These are phyloP conservation scores for Vickermania spadyakhi DNA, from an alignment of 208 protist genomes.

Conservation along the genomic window DNA sequence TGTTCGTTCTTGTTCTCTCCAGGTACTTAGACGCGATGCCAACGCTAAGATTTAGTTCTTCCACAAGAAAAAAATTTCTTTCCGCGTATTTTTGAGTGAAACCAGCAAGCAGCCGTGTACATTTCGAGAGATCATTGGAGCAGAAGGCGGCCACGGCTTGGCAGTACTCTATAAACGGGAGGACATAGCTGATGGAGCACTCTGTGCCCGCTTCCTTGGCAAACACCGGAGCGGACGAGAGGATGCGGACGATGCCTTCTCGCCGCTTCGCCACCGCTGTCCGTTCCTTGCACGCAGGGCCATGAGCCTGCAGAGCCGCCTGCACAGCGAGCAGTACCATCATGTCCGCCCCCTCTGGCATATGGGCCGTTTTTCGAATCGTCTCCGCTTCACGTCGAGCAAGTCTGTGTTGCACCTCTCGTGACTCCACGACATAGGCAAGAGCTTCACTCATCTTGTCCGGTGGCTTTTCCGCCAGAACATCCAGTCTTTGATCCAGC, in stretches of 20 bases:
- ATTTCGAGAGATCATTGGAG: background rate
- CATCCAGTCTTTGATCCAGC: background rate
- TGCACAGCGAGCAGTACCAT: background rate
- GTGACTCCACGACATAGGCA: background rate
- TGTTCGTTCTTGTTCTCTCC: too few species aligned
- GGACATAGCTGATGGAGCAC: background rate
- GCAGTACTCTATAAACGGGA: background rate
- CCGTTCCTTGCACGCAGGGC: background rate
- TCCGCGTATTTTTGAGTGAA: background rate
- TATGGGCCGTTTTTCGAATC: background rate
- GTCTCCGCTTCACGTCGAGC: background rate
- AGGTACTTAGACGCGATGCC: background rate
- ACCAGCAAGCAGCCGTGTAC: background rate
- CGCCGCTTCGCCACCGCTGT: background rate
- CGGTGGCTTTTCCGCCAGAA: background rate
- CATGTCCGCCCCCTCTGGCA: background rate
- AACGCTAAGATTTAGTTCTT: background rate
- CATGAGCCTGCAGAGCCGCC: background rate
- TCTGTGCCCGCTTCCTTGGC: background rate
- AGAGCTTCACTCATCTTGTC: background rate
- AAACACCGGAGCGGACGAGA: background rate
- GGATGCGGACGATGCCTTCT: background rate
- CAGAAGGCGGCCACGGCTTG: background rate
- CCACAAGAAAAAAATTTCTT: background rate
- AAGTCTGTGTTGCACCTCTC: background rate